Evolutionary conservation across 495 filamentous ascomycete genomes (phyloP), one percentile per base, ranked within the genome.

Genomic region (Tuber melanosporum): DNA sequence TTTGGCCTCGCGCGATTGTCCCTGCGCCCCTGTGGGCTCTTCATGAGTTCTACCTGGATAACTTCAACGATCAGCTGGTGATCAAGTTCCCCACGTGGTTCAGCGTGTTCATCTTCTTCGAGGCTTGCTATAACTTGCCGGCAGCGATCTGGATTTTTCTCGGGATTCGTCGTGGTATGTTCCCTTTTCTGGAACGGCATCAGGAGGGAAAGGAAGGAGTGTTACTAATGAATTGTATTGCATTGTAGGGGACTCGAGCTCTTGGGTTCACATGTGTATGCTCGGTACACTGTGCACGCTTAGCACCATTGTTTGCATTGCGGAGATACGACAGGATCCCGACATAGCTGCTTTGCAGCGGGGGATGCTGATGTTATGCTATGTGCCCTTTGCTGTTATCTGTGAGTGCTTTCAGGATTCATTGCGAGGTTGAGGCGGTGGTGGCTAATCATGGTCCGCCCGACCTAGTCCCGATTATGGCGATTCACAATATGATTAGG

Each of bases 31-130:
- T 83, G 2, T 71, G 71, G 57, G 36, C 75, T 20, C 77, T 77
- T 43, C 81, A 83, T n/a, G 72, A 52, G n/a, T 83, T 75, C 78
- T 83, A 83, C 49, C 45, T 80, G 66, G 46, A 39, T 45, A 75
- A 73, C 43, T 83, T 83, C 66, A 80, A 82, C 43, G 81, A 83
- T 42, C 77, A 76, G 41, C 74, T 83, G 15, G 70, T 77, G 32
- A 79, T 77, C 32, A 80, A 80, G 62, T 73, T 73, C 72, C 81
- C 82, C 66, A 74, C 81, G 41, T 83, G 81, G 80, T 83, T 82
- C 47, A 57, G 72, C 26, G 70, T 73, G 46, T 78, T 82, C 43
- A 1, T 76, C 47, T 39, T 57, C 0, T 20, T 82, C 12, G 81
- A 83, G 72, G 73, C 78, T 5, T 52, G 76, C 1, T 83, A 82